Conservation (phyloP, 208 protist species). For the Leishmania aethiopica region DNA sequence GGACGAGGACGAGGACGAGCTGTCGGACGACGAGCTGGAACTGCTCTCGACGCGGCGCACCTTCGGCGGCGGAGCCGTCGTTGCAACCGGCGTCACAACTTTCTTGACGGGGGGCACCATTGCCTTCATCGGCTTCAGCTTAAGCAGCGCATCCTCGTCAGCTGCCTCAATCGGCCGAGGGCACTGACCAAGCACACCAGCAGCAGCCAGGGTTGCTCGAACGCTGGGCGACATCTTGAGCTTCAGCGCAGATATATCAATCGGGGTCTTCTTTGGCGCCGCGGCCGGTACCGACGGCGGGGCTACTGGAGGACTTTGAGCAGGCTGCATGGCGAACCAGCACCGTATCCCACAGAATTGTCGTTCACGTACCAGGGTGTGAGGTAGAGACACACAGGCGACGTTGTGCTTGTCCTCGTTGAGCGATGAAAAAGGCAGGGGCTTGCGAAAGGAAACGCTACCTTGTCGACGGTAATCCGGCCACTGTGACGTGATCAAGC, state of each 20-base stretch:
- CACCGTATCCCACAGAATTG: neutral
- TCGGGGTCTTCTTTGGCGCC: conserved; percentile 71
- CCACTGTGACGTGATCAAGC: neutral
- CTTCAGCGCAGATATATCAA: conserved; percentile 49
- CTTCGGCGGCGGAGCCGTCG: conserved; percentile 28
- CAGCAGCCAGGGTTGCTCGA: conserved; percentile 25
- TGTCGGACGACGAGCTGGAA: conserved; percentile 31
- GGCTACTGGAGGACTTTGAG: conserved; percentile 18
- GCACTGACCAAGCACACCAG: conserved; percentile 19
- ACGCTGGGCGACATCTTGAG: conserved; percentile 32
- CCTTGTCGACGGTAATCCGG: neutral
- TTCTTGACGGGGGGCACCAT: conserved; percentile 4
- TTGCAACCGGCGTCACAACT: neutral
- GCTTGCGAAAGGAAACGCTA: neutral
- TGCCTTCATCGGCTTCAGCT: conserved; percentile 19
- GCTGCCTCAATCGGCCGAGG: conserved; percentile 33
- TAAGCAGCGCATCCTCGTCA: conserved; percentile 43
- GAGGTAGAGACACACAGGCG: neutral
- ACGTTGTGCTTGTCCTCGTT: neutral
- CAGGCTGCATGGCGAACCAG: conserved; percentile 23
- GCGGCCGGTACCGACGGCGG: conserved; percentile 45
- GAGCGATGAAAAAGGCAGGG: neutral
- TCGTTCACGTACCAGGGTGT: neutral
- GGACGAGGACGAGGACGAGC: conserved; percentile 28
- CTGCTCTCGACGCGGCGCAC: conserved; percentile 25